These are phyloP conservation scores for Talaromyces thailandensis DNA, from an alignment of 495 filamentous ascomycete species.

Conservation along the genomic window DNA sequence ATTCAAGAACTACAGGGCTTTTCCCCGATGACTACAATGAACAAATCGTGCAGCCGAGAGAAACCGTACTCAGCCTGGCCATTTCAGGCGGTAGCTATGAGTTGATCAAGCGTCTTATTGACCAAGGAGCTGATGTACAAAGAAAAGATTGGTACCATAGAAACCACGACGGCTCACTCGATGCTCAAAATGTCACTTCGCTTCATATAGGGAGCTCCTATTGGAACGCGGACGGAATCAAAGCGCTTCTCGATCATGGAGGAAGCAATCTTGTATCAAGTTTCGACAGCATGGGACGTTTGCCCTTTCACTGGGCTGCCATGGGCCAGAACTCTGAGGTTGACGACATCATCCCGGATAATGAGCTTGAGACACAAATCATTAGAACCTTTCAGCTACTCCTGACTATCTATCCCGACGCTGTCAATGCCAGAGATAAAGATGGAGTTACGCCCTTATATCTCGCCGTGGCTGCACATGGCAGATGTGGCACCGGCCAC, in stretches of 20 bases:
- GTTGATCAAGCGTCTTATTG: no score
- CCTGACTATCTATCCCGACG: background rate
- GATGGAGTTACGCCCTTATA: background rate
- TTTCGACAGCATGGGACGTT: background rate
- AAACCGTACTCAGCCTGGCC: no score
- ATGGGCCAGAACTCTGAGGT: background rate
- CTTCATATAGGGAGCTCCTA: no score
- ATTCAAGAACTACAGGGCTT: background rate
- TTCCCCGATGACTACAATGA: no score
- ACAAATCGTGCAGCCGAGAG: no score
- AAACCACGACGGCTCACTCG: no score
- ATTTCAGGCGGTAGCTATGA: no score
- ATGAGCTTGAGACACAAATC: background rate
- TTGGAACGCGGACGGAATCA: no score
- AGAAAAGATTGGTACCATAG: no score
- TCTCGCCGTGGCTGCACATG: background rate
- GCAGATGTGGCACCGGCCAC: background rate
- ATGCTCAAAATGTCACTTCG: no score
- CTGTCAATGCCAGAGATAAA: background rate
- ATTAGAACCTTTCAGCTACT: background rate
- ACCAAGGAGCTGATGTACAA: no score
- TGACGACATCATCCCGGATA: background rate
- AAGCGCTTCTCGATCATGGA: no score
- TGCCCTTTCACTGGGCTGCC: background rate
- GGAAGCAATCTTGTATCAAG: background rate